Evolutionary conservation across 257 asterid species (phyloP), one percentile per base, ranked within the genome.

Genomic region (Linaria vulgaris): DNA sequence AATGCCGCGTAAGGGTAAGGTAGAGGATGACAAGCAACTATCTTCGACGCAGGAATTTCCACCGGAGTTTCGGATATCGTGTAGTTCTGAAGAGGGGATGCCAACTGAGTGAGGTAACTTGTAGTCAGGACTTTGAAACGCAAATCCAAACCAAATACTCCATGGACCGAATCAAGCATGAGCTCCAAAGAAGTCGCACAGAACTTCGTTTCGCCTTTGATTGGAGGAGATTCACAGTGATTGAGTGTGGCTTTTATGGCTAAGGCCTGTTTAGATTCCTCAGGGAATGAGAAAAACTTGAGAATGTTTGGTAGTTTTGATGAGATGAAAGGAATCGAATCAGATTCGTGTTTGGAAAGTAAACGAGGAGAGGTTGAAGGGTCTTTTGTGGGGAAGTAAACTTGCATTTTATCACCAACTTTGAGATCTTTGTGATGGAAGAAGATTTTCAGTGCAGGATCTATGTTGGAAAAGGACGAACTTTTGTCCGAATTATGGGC

Each of bases 1-100:
- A 27, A 27, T 27, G 88, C 95, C 6, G 89, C 85, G 61, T 91
- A 88, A 1, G 98, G 97, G 59, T 91, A 91, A 66, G 98, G 91
- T 77, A 91, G 59, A 16, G 66, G 37, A 69, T 91, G 98, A 70
- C 98, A 91, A 0, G 76, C 87, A 3, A 91, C 67, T 11, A 86
- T 72, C 53, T 21, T 80, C 0, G 66, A 49, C 12, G 79, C 78
- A 17, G 37, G 31, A 23, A 85, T 69, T 12, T 67, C 84, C 30
- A 11, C 1, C 1, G 84, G 85, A 47, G 46, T 19, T 31, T 72
- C 80, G 7, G 24, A 3, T n/a, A 91, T 60, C 0, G 92, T 82
- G 73, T 88, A 91, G 70, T 76, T 88, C 71, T 88, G 95, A 49
- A 88, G 41, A 30, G 58, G 17, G 55, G 73, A 23, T 9, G 73